These are phyloP conservation scores for Piper longum DNA, from an alignment of 164 flowering plant genomes.

Conservation along the genomic window DNA sequence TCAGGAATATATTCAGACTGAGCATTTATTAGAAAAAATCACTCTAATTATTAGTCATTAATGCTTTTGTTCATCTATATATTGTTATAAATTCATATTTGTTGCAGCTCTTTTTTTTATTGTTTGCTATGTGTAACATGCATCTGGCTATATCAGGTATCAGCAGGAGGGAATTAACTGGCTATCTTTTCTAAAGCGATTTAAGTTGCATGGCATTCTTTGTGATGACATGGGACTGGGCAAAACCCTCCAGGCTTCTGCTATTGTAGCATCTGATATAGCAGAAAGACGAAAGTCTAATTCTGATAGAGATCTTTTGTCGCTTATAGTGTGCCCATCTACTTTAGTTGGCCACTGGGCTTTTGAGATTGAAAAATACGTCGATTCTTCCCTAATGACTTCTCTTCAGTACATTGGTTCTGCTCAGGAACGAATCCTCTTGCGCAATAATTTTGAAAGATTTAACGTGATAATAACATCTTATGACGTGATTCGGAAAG, in stretches of 20 bases:
- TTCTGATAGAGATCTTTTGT: slow-evolving; percentile 23
- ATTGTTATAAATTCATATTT: not conserved
- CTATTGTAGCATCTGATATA: slow-evolving; percentile 94
- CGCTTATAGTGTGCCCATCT: slow-evolving; percentile 90
- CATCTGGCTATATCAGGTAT: slow-evolving; percentile 34
- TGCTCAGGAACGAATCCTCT: slow-evolving; percentile 62
- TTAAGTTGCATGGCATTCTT: slow-evolving; percentile 95
- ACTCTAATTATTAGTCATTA: not conserved
- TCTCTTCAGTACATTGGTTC: slow-evolving; percentile 95
- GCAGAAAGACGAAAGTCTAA: slow-evolving; percentile 46
- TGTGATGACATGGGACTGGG: slow-evolving; percentile 99
- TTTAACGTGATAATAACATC: slow-evolving; percentile 83
- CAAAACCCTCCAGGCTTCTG: slow-evolving; percentile 97
- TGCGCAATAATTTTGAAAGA: slow-evolving; percentile 47
- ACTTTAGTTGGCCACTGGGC: slow-evolving; percentile 99
- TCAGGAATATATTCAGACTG: too few relatives aligned
- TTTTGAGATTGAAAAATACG: slow-evolving; percentile 90
- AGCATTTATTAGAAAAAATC: too few relatives aligned
- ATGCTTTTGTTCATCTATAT: not conserved
- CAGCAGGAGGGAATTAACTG: slow-evolving; percentile 99
- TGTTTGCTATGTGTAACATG: too few relatives aligned
- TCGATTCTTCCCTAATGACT: slow-evolving; percentile 51
- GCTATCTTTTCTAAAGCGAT: slow-evolving; percentile 85
- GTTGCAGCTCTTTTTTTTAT: too few relatives aligned
- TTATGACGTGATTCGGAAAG: slow-evolving; percentile 94